These are phyloP conservation scores for Botrytis paeoniae DNA, from an alignment of 2,329 filamentous ascomycete species.

Conservation along the genomic window DNA sequence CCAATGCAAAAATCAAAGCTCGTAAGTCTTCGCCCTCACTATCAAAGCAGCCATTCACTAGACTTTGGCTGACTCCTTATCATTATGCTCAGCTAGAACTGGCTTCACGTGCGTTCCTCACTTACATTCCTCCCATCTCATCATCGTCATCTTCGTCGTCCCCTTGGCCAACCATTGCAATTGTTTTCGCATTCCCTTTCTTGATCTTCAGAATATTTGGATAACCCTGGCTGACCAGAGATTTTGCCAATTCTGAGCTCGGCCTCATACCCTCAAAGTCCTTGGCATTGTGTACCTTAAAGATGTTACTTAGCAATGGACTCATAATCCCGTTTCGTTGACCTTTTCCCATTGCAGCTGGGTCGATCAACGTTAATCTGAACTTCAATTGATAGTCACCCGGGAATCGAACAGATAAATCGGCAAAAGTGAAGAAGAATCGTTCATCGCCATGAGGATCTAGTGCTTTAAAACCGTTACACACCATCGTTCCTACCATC, in stretches of 20 bases:
- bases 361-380: constrained; percentile 65
- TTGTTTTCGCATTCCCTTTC: constrained; percentile 70
- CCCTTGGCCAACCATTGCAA: constrained; percentile 37
- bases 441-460: constrained; percentile 72
- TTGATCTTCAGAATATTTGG: constrained; percentile 71
- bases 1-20: not conserved
- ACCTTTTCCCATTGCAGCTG: constrained; percentile 38
- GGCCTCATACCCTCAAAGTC: constrained; percentile 83
- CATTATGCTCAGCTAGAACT: not conserved
- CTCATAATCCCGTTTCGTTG: constrained; percentile 48
- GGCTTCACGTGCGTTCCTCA: not conserved
- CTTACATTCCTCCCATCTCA: constrained; percentile 25
- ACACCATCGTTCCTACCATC: constrained; percentile 76
- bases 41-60: not conserved
- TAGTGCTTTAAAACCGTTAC: constrained; percentile 70
- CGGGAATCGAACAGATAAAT: constrained; percentile 74
- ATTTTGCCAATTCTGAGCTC: constrained; percentile 70
- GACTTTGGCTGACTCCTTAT: not conserved
- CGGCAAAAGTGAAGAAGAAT: constrained; percentile 83
- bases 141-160: constrained; percentile 32
- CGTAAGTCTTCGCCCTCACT: not conserved
- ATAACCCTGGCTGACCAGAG: constrained; percentile 74
- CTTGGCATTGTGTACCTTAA: constrained; percentile 78
- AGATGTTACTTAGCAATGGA: constrained; percentile 57
- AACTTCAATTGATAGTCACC: constrained; percentile 75